phyloP scores from a whole-genome alignment of 805 yeast genomes.

The Nakazawaea wickerhamii region DNA sequence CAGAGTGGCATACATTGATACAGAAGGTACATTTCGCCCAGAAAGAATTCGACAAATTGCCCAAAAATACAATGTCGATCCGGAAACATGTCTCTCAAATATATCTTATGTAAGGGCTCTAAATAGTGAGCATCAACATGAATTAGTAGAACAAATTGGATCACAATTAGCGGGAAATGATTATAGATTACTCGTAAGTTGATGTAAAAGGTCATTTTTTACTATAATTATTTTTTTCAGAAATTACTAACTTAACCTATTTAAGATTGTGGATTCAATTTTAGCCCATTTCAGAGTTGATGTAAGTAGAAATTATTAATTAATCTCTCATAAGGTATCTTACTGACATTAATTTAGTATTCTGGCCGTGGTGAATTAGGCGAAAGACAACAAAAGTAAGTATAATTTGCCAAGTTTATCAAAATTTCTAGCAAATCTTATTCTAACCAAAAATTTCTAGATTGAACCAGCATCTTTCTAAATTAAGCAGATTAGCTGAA shows the following conservation, averaged over 20 bases:
- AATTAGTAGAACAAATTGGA: conserved; percentile 62
- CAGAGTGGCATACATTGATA: conserved; percentile 72
- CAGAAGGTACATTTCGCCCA: conserved; percentile 80
- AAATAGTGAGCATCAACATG: conserved; percentile 77
- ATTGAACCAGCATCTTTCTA: conserved; percentile 48
- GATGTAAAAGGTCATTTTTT: too few species aligned
- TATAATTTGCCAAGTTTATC: conserved; percentile 35
- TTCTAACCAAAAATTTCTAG: conserved; percentile 10
- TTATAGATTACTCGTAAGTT: conserved; percentile 47
- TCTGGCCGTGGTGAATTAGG: conserved; percentile 74
- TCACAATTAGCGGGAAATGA: conserved; percentile 62
- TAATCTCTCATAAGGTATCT: too few species aligned
- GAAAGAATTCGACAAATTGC: conserved; percentile 63
- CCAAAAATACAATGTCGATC: conserved; percentile 60
- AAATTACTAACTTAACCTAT: not conserved
- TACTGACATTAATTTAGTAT: conserved; percentile 32
- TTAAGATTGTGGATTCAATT: conserved; percentile 56
- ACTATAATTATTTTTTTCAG: not conserved
- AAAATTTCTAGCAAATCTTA: not conserved
- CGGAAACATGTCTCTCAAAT: conserved; percentile 63
- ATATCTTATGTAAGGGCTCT: conserved; percentile 73
- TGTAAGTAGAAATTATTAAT: conserved; percentile 18
- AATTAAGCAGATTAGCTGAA: conserved; percentile 58
- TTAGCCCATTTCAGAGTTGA: conserved; percentile 79
- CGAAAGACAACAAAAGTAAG: conserved; percentile 68